Conservation (phyloP, 73 alveolate genomes). For the Tetrahymena borealis region DNA sequence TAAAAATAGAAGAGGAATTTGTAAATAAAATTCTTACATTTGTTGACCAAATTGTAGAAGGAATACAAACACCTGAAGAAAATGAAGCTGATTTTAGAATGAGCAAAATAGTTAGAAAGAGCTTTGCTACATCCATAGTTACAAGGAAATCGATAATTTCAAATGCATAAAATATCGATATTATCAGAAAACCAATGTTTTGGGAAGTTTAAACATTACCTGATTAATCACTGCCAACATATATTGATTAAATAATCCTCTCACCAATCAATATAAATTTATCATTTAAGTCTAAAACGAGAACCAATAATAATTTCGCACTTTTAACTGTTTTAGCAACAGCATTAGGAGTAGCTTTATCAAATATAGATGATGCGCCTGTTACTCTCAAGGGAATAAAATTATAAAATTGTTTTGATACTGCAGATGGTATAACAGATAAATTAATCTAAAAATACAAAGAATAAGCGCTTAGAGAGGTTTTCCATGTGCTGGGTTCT, state of each 20-base stretch:
- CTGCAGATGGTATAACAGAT: slow-evolving; percentile 38
- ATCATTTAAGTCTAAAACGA: slow-evolving; percentile 1
- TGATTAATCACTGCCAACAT: slow-evolving; percentile 8
- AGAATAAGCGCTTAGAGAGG: slow-evolving; percentile 41
- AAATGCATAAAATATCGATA: neutral
- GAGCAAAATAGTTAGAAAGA: neutral
- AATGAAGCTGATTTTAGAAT: neutral
- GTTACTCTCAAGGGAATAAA: slow-evolving; percentile 50
- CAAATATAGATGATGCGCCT: slow-evolving; percentile 76
- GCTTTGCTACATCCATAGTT: neutral
- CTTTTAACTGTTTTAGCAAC: slow-evolving; percentile 19
- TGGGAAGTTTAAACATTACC: slow-evolving; percentile 33
- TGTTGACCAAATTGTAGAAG: neutral
- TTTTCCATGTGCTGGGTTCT: slow-evolving; percentile 75
- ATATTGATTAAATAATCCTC: slow-evolving; percentile 9
- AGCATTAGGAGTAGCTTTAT: slow-evolving; percentile 67
- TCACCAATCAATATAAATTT: slow-evolving; percentile 5
- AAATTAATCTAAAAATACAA: slow-evolving; percentile 43
- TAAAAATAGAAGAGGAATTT: neutral
- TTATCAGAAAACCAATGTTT: neutral
- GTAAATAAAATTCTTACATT: neutral
- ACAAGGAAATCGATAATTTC: neutral
- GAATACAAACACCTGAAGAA: neutral
- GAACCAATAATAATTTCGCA: slow-evolving; percentile 10
- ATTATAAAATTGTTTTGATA: slow-evolving; percentile 53